Base-by-base conservation (phyloP, 2,329 filamentous ascomycete genomes). In the Calonectria pteridis region DNA sequence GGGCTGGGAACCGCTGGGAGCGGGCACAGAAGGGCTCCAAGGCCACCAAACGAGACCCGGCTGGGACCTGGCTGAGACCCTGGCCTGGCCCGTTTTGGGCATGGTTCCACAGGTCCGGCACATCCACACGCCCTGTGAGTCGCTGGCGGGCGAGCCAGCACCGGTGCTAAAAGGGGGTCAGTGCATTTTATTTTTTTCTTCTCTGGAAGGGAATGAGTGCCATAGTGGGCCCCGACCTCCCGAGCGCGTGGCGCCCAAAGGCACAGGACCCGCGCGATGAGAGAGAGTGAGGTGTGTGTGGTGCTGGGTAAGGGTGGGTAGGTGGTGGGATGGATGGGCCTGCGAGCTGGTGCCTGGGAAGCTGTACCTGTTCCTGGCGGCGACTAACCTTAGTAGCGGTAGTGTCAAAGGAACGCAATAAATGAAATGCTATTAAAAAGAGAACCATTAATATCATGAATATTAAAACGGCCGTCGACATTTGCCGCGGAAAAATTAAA, bases 211-310 rank as follows among this genome's bases (percentile, higher is more conserved):
- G 35, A 66, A 28, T 16, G 59, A 40, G 65, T 58, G 73, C 67
- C 62, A 67, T 74, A 71, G 75, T 69, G 75, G 73, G 43, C 35
- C 55, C 55, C 55, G 55, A 68, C 35, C 70, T 73, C 67, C 64
- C 50, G 64, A 73, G 67, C 62, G 53, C 51, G 73, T 78, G 73
- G 67, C 69, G 72, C 50, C 53, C 46, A 37, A 62, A 37, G 55
- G 28, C 50, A 29, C 26, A 28, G 23, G 20, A n/a, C 16, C 13
- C 43, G n/a, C 40, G 20, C 43, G 18, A n/a, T 0, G n/a, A 11
- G 43, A 10, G 43, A n/a, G n/a, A n/a, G n/a, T n/a, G n/a, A n/a
- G n/a, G n/a, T n/a, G n/a, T n/a, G n/a, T n/a, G n/a, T n/a, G n/a
- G n/a, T n/a, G n/a, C n/a, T 46, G 43, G 43, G 23, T 40, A 26